These are phyloP conservation scores for Chrysoporthe puriensis DNA, from an alignment of 2,329 filamentous ascomycete genomes.

Conservation along the genomic window DNA sequence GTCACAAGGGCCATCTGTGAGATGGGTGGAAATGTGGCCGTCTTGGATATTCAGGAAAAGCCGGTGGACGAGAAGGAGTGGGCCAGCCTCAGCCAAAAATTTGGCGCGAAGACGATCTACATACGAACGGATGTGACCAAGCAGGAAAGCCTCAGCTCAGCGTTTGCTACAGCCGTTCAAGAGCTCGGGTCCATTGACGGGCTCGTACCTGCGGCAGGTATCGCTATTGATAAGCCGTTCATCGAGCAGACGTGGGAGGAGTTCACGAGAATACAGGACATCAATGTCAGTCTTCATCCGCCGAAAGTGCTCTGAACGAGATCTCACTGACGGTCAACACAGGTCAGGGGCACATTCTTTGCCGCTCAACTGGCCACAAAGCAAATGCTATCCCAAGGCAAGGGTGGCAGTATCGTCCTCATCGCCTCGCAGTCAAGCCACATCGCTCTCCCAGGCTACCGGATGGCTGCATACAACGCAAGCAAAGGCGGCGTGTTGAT, in stretches of 20 bases:
- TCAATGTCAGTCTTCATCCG: constrained; percentile 41
- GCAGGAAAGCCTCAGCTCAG: constrained; percentile 35
- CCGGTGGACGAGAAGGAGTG: constrained; percentile 37
- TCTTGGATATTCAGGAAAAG: constrained; percentile 40
- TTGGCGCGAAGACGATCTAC: constrained; percentile 35
- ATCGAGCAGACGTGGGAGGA: constrained; percentile 49
- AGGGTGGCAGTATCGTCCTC: constrained; percentile 44
- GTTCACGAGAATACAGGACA: constrained; percentile 43
- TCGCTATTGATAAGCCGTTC: constrained; percentile 49
- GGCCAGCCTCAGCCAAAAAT: constrained; percentile 26
- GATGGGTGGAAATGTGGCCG: constrained; percentile 45
- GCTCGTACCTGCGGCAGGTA: constrained; percentile 42
- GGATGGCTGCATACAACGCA: constrained; percentile 47
- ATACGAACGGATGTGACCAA: constrained; percentile 40
- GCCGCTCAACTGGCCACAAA: constrained; percentile 43
- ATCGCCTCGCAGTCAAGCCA: constrained; percentile 44
- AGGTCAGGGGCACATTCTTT: constrained; percentile 49
- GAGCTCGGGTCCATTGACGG: constrained; percentile 38
- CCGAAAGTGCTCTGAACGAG: background rate
- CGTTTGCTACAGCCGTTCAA: constrained; percentile 33
- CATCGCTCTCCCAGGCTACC: constrained; percentile 41
- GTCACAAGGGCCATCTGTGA: constrained; percentile 43
- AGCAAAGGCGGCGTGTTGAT: constrained; percentile 47
- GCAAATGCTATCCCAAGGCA: constrained; percentile 45
- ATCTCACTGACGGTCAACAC: background rate